phyloP scores from a whole-genome alignment of 176 grass and related monocot species.

The Miscanthus lutarioriparius region DNA sequence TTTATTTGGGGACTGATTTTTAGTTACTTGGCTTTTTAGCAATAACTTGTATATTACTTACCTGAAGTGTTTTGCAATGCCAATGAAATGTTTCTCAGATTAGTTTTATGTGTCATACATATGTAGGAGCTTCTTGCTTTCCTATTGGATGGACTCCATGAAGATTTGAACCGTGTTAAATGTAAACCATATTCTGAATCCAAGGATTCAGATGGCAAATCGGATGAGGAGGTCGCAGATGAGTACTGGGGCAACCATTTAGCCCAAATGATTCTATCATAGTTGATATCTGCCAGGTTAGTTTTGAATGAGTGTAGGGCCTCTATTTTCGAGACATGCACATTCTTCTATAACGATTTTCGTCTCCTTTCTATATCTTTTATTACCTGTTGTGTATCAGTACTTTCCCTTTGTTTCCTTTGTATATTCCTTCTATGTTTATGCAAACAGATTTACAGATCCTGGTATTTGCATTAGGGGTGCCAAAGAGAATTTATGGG shows the following conservation, averaged over 20 bases:
- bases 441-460: conserved; percentile 7
- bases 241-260: conserved; percentile 97
- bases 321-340: conserved; percentile 12
- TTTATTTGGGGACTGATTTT: conserved; percentile 2
- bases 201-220: conserved; percentile 74
- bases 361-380: conserved; percentile 16
- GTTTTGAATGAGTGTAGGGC: conserved; percentile 19
- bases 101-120: conserved; percentile 21
- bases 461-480: neutral
- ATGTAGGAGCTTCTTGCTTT: conserved; percentile 95
- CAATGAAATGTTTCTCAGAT: neutral
- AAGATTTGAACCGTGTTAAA: conserved; percentile 98
- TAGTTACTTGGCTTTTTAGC: conserved; percentile 8
- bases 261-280: conserved; percentile 95
- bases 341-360: neutral
- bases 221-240: conserved; percentile 88
- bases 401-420: neutral
- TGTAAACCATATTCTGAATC: conserved; percentile 85
- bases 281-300: conserved; percentile 97
- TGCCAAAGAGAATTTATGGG: neutral
- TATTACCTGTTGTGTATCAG: conserved; percentile 1
- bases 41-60: conserved; percentile 42
- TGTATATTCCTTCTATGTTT: conserved; percentile 4
- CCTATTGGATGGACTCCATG: conserved; percentile 96
- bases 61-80: neutral